These are phyloP conservation scores for Cladophialophora psammophila DNA, from an alignment of 2,329 filamentous ascomycete species.

Conservation along the genomic window DNA sequence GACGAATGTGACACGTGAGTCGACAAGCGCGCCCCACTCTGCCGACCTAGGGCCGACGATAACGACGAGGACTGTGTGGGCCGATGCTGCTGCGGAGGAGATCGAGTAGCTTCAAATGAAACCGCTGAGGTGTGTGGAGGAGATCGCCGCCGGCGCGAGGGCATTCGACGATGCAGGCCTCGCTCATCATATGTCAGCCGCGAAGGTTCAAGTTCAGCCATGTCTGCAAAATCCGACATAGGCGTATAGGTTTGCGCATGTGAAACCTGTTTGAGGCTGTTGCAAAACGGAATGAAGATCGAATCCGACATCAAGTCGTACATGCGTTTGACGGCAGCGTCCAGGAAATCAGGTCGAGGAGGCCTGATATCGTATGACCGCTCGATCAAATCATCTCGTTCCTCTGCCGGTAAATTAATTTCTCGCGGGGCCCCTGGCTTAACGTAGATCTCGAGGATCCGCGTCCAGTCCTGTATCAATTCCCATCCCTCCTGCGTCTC, in stretches of 20 bases:
- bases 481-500: constrained; percentile 69
- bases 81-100: constrained; percentile 41
- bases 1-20: constrained; percentile 48
- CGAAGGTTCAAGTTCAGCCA: constrained; percentile 45
- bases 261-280: constrained; percentile 64
- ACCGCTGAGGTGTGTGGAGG: constrained; percentile 42
- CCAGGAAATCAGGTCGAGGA: constrained; percentile 78
- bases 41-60: constrained; percentile 46
- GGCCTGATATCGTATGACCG: constrained; percentile 64
- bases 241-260: constrained; percentile 52
- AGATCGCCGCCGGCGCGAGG: constrained; percentile 34
- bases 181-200: constrained; percentile 42
- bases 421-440: constrained; percentile 82
- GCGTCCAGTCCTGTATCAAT: constrained; percentile 82
- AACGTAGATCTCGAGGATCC: constrained; percentile 89
- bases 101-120: constrained; percentile 36
- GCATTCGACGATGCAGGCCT: constrained; percentile 29
- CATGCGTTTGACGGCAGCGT: constrained; percentile 84
- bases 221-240: constrained; percentile 52
- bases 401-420: constrained; percentile 86
- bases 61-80: constrained; percentile 46
- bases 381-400: constrained; percentile 79
- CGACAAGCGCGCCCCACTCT: constrained; percentile 42
- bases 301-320: constrained; percentile 98
- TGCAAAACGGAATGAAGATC: constrained; percentile 88